Base-by-base conservation (phyloP, 2,329 filamentous ascomycete genomes). In the Cercospora sesami region DNA sequence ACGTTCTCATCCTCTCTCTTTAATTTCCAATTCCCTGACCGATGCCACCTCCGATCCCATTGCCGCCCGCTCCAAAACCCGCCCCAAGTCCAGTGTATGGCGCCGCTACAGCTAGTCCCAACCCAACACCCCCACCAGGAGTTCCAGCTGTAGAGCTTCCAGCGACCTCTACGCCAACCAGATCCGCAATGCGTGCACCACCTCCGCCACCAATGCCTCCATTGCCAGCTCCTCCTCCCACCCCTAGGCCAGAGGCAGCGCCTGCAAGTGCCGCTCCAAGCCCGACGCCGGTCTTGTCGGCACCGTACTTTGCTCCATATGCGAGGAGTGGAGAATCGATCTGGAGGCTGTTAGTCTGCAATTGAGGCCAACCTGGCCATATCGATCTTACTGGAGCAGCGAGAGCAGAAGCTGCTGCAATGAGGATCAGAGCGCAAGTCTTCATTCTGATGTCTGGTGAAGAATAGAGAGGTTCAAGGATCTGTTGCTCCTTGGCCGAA, bases 221-320 rank as follows among this genome's bases (percentile, higher is more conserved):
- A 53, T 67, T 67, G 48, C 65, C 65, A 28, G 65, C 60, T 30
- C 65, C 65, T 5, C 65, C 60, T 18, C 65, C 65, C 8, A 62
- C 51, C 7, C 65, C 65, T 10, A 16, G 9, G 6, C 65, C 65
- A 28, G 58, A 21, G 6, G 63, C 30, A 6, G 60, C 51, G 1
- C 33, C 60, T n/a, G 65, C 65, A 10, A 30, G 26, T 18, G 65
- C 65, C 5, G 57, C 23, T 39, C 65, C 65, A 36, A 36, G 60
- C 2, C 65, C 65, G 4, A 63, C 26, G 16, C 65, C 65, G 5
- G 65, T 67, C 12, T 21, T 57, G 10, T 64, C 65, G 26, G 53
- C 55, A 36, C 60, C 65, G 7, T n/a, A 30, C 30, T 33, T 33
- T 28, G 60, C 51, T 14, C 51, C 53, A 12, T 45, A 33, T 33